Evolutionary conservation across 2,329 filamentous ascomycete species (phyloP), one percentile per base, ranked within the genome.

Genomic region (Neonectria hederae): DNA sequence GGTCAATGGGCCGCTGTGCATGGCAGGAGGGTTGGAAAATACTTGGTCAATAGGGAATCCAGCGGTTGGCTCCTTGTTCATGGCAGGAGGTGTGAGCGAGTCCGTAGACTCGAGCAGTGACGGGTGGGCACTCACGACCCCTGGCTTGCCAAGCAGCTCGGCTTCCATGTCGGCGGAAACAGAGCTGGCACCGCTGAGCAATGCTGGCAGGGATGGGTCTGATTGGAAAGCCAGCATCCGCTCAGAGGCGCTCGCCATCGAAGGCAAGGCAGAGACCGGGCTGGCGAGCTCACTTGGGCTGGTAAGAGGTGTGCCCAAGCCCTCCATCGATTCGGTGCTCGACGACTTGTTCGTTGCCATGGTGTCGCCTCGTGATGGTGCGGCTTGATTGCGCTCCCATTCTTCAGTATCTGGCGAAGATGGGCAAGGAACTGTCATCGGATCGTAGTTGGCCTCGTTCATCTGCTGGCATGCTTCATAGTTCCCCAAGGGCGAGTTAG

Each of bases 171-270:
- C 88, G 1, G 86, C 87, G 14, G 87, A 90, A 10, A 90, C 83
- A 2, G 88, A 90, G 71, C 87, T 89, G 9, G 87, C 86, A 11
- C 88, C 86, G 61, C 88, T 90, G 11, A 90, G 80, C 8, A 90
- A 78, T 7, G 88, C 87, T 11, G 88, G 88, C 3, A 90, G 77
- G 5, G 88, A 90, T 0, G 87, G 88, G 56, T 90, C 88, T 3
- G 88, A 90, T 59, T 86, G 86, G 74, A 89, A 89, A 3, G 80
- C 81, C 17, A 84, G 71, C 69, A 85, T 84, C 9, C 82, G 79
- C 6, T 84, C 83, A 4, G 82, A 80, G 1, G 79, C 74, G n/a
- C 78, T 79, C 64, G 81, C 81, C 22, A 77, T 77, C 5, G 79
- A 76, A 7, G 75, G 75, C 46, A 79, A 79, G 2, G 79, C 77